These are phyloP conservation scores for Lactarius sanguifluus DNA, from an alignment of 768 basidiomycete genomes.

Conservation along the genomic window DNA sequence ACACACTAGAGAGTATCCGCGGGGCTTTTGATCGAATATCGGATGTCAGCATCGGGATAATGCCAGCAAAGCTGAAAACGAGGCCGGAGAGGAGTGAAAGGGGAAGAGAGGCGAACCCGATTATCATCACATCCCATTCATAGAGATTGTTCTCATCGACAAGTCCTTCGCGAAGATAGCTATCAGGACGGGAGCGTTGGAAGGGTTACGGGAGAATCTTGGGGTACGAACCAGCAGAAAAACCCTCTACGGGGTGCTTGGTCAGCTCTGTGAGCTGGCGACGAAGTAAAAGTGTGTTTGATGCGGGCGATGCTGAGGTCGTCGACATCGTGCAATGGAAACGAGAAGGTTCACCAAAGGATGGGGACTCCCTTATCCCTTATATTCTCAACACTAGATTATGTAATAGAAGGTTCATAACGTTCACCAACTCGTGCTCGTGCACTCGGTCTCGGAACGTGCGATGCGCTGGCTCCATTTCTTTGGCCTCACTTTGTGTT, in stretches of 20 bases:
- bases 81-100: background rate
- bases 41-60: slow-evolving; percentile 26
- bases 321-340: slow-evolving; percentile 31
- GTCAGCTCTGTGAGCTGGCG: slow-evolving; percentile 83
- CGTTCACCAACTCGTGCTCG: background rate
- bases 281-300: slow-evolving; percentile 63
- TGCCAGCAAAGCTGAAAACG: background rate
- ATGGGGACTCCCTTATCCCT: background rate
- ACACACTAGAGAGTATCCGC: slow-evolving; percentile 89
- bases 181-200: slow-evolving; percentile 34
- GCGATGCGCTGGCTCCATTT: slow-evolving; percentile 15
- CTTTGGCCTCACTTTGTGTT: slow-evolving; percentile 17
- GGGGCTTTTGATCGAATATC: slow-evolving; percentile 54
- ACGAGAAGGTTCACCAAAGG: background rate
- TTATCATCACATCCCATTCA: slow-evolving; percentile 96
- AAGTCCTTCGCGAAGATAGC: slow-evolving; percentile 57
- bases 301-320: slow-evolving; percentile 28
- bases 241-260: slow-evolving; percentile 93
- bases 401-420: slow-evolving; percentile 1
- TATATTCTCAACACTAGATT: slow-evolving; percentile 12
- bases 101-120: slow-evolving; percentile 59
- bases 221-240: slow-evolving; percentile 75
- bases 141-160: slow-evolving; percentile 93
- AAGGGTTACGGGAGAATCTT: slow-evolving; percentile 34
- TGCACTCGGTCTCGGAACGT: background rate